Evolutionary conservation across 352 stramenopile genomes (phyloP).

Genomic region (Globisporangium lucens): DNA sequence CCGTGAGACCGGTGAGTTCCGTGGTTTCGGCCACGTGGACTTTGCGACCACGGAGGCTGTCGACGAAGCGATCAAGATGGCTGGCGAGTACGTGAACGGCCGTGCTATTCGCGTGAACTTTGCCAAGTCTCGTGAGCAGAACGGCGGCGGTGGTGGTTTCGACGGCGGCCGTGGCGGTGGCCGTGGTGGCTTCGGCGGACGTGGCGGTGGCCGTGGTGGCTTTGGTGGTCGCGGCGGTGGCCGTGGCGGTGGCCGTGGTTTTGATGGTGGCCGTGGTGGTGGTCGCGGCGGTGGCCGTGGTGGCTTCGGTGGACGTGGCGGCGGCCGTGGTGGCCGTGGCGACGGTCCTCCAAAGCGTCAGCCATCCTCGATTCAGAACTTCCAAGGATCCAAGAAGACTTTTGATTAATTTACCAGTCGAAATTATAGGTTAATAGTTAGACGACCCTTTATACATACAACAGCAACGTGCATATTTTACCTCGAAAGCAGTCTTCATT

Average conservation of each 20-base stretch:
- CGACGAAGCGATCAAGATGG: slow-evolving; percentile 90
- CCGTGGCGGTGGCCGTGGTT: slow-evolving; percentile 38
- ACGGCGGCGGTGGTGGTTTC: slow-evolving; percentile 34
- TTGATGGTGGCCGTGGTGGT: slow-evolving; percentile 31
- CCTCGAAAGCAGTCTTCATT: neutral
- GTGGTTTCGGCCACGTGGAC: slow-evolving; percentile 97
- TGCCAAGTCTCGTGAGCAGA: slow-evolving; percentile 72
- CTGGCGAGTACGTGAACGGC: slow-evolving; percentile 90
- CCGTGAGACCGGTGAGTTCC: slow-evolving; percentile 97
- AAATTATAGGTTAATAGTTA: slow-evolving; percentile 20
- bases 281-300: slow-evolving; percentile 27
- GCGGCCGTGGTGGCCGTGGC: slow-evolving; percentile 48
- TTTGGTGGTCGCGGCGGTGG: slow-evolving; percentile 58
- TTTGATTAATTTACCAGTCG: slow-evolving; percentile 87
- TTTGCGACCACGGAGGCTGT: slow-evolving; percentile 95
- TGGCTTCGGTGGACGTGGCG: slow-evolving; percentile 31
- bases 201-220: slow-evolving; percentile 51
- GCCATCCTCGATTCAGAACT: slow-evolving; percentile 90
- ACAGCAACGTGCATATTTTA: slow-evolving; percentile 4
- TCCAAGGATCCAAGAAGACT: slow-evolving; percentile 95
- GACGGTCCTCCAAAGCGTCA: slow-evolving; percentile 83
- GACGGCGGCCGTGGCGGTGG: slow-evolving; percentile 65
- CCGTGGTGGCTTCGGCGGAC: slow-evolving; percentile 44
- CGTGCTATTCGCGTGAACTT: slow-evolving; percentile 95
- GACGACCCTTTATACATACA: slow-evolving; percentile 15